Evolutionary conservation across 306 rosid species (phyloP), one percentile per base, ranked within the genome.

Genomic region (Rubus parviflorus): DNA sequence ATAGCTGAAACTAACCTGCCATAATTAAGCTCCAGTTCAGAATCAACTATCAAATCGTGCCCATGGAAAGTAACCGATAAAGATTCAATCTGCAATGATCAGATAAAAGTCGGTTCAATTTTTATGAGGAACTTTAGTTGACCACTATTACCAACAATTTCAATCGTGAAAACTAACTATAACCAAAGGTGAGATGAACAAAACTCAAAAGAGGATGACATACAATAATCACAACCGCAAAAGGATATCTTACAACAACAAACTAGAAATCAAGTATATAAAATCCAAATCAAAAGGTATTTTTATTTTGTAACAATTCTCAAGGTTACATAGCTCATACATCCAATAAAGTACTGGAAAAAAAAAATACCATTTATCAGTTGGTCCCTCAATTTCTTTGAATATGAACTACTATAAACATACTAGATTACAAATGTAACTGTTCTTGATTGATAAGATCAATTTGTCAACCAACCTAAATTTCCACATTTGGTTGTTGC

Each of bases 61-160:
- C 99, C 97, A 19, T 96, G 99, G 61, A 96, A 96, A 19, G 99
- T 96, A 74, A 96, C 99, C 30, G 99, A 86, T 37, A 96, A 82
- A 60, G 99, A 93, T 76, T 96, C 98, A 75, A 96, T 91, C 99
- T 96, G 94, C 84, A 85, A 78, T 54, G 19, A 70, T 54, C 68
- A 77, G 22, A 60, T 30, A 79, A 46, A 40, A 48, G 68, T 73
- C 38, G 77, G 68, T 49, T 37, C 6, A 57, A 57, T 4, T 9
- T 30, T 25, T 61, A 25, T 1, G 0, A 25, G 7, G 8, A 30
- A 5, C 25, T 37, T 25, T 30, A 61, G 10, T 60, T 11, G 15
- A 35, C 80, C 52, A 77, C 40, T 25, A 46, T 42, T 15, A 41
- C 19, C 65, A 52, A 14, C 40, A 8, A 45, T 20, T 37, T 8